Evolutionary conservation across 352 stramenopile species (phyloP), one percentile per base, ranked within the genome.

Genomic region (Peronosclerospora sorghi): DNA sequence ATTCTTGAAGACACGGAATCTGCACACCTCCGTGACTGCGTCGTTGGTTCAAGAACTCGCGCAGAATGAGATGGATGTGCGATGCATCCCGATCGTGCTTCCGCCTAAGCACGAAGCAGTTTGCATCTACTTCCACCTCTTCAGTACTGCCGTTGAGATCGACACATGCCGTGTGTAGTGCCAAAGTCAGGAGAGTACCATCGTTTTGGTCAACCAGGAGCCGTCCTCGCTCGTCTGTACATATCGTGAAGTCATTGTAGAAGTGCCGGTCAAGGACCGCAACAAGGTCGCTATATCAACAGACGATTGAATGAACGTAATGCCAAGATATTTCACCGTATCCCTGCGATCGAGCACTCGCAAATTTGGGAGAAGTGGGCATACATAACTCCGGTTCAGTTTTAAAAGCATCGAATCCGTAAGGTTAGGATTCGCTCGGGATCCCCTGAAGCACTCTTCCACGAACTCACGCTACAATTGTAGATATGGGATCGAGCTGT

Each of bases 161-260:
- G 29, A 12, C 1, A 35, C 29, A 13, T 15, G 29, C 29, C 17
- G 29, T 5, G 29, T 35, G 29, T 14, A 41, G 20, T 45, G 26
- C 24, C 39, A 45, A 24, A 45, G 12, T 6, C 26, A 17, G 6
- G 26, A 45, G 3, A 35, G 26, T n/a, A n/a, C 6, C 39, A 36
- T 45, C 3, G 39, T 45, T 27, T 45, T 10, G 36, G 15, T 14
- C 41, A 14, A 14, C 41, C 41, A 1, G 32, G n/a, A 26, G 41
- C 26, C 26, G 39, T 45, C 0, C 15, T 0, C 8, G 26, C 26
- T 0, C 39, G 24, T 21, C 39, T 5, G 28, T 36, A 36, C 26
- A 36, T 15, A 15, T 7, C 10, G 17, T 45, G 7, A 36, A 45
- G 1, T 12, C 14, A 7, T 8, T 7, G n/a, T 37, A 19, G 1